phyloP scores from a whole-genome alignment of 352 stramenopile species.

The Phytopythium kandeliae region DNA sequence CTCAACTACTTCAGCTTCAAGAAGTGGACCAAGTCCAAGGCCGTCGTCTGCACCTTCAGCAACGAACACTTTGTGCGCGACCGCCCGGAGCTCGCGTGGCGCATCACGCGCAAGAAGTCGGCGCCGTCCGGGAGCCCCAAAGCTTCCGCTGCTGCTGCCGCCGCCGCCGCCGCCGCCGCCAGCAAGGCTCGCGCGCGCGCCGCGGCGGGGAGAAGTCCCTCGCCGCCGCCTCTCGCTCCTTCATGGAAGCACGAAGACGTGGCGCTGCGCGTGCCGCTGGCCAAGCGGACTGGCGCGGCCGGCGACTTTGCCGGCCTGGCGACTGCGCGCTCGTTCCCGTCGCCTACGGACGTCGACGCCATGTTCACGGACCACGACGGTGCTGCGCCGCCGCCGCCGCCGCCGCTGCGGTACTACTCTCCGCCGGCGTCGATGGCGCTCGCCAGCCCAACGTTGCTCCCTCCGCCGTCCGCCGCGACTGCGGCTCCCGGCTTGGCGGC shows the following conservation, averaged over 20 bases:
- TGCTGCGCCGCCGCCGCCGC: background rate
- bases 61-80: conserved; percentile 73
- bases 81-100: conserved; percentile 47
- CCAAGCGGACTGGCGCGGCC: background rate
- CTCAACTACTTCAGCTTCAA: conserved; percentile 94
- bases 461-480: conserved; percentile 10
- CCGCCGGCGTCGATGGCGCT: background rate
- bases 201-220: conserved; percentile 2
- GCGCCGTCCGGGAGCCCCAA: conserved; percentile 10
- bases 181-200: background rate
- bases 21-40: conserved; percentile 85
- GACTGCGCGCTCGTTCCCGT: conserved; percentile 18
- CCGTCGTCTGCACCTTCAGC: conserved; percentile 67
- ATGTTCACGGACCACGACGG: conserved; percentile 39
- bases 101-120: conserved; percentile 55
- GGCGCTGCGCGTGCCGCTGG: conserved; percentile 1
- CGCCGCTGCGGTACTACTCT: conserved; percentile 3
- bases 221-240: background rate
- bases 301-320: background rate
- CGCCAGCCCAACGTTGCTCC: conserved; percentile 7
- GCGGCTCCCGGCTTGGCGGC: background rate
- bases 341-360: conserved; percentile 39
- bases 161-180: background rate
- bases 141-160: background rate
- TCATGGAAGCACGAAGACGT: conserved; percentile 2